Conservation (phyloP, 2,329 filamentous ascomycete species). For the Microsporum canis region DNA sequence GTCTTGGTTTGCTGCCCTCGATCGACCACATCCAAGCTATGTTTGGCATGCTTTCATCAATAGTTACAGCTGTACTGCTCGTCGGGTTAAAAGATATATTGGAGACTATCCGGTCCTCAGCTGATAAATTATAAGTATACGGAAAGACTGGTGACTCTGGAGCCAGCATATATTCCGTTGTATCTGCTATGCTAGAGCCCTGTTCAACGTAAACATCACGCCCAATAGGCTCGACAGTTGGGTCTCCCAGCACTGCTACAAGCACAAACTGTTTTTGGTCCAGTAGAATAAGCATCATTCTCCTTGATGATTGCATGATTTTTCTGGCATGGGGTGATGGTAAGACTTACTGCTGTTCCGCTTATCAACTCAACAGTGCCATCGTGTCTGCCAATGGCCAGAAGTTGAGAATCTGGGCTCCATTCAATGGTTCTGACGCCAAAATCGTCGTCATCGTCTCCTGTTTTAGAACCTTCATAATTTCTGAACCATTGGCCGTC, state of each 20-base stretch:
- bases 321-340: background rate
- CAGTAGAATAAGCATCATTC: background rate
- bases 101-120: conserved; percentile 27
- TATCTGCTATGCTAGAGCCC: conserved; percentile 23
- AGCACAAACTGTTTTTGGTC: conserved; percentile 9
- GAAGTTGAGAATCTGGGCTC: conserved; percentile 37
- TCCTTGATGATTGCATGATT: background rate
- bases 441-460: conserved; percentile 31
- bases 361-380: conserved; percentile 39
- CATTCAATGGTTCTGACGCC: conserved; percentile 45
- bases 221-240: conserved; percentile 24
- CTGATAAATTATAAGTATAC: conserved; percentile 22
- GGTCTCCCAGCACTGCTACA: conserved; percentile 28
- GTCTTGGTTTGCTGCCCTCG: conserved; percentile 15
- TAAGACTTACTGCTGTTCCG: conserved; percentile 30
- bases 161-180: conserved; percentile 27
- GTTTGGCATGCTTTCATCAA: conserved; percentile 32
- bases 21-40: conserved; percentile 38
- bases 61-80: conserved; percentile 28
- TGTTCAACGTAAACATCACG: conserved; percentile 26
- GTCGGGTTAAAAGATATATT: conserved; percentile 31
- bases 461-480: conserved; percentile 31
- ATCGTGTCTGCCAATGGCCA: conserved; percentile 43
- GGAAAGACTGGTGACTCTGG: conserved; percentile 28
- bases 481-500: conserved; percentile 49